Base-by-base conservation (phyloP, 345 rosid species). In the Melaleuca quinquenervia region DNA sequence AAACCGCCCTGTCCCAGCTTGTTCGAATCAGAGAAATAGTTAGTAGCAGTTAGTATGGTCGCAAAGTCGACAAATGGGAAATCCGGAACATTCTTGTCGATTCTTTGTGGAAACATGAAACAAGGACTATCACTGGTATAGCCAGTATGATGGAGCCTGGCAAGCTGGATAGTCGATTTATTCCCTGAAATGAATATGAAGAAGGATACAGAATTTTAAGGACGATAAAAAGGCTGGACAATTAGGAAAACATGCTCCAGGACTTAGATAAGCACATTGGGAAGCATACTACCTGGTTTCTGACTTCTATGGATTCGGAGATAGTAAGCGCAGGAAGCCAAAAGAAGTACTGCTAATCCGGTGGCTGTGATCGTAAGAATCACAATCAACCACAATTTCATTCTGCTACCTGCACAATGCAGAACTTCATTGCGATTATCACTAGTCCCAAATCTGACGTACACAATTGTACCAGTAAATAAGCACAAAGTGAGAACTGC, bases 31-130 rank as follows among this genome's bases (percentile, higher is more conserved):
- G 90, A 92, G 87, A 93, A 91, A 21, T 84, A 85, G 87, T 89
- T 9, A 6, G 92, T 92, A 84, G 95, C 94, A 82, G 50, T 84
- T 82, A 76, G 51, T 64, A 93, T 86, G 36, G 90, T 83, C 48
- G 5, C 29, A 51, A 91, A 85, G 80, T 89, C 86, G 74, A 91
- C 26, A 60, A 83, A 86, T 13, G 86, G 78, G 0, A 48, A 70
- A 70, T 70, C 78, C 2, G 24, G 45, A 70, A 41, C 78, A 18
- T 70, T 70, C 48, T 70, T 32, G 48, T 36, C 1, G 2, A 70
- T 32, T 36, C 78, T 70, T 70, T 12, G 48, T 70, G 32, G 48
- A 70, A 70, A 70, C 48, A 32, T 32, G 48, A 70, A 70, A 70
- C 78, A 29, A 8, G 24, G 7, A 1, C 78, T 32, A 32, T 32